Conservation (phyloP, 257 asterid genomes). For the Cinchona pubescens region DNA sequence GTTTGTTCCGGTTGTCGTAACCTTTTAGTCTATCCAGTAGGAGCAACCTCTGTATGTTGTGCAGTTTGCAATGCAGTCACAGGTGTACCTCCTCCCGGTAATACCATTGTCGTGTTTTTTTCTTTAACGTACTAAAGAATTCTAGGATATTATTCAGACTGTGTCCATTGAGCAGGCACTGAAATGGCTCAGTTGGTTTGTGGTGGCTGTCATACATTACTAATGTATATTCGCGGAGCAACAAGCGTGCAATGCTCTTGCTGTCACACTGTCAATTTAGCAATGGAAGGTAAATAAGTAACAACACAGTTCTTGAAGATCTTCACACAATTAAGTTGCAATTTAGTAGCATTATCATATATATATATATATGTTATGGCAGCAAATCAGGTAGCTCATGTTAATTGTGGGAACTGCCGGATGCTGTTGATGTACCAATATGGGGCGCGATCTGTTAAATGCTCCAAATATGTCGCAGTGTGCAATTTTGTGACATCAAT, state of each 20-base stretch:
- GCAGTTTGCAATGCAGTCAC: slow-evolving; percentile 58
- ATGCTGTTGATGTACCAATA: slow-evolving; percentile 52
- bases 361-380: slow-evolving; percentile 13
- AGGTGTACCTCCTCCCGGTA: slow-evolving; percentile 55
- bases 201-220: slow-evolving; percentile 58
- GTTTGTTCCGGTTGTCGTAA: slow-evolving; percentile 59
- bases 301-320: neutral
- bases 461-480: too few relatives aligned
- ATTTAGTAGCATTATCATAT: neutral
- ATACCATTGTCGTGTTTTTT: neutral
- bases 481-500: slow-evolving; percentile 54
- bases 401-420: slow-evolving; percentile 52
- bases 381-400: slow-evolving; percentile 67
- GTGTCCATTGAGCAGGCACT: slow-evolving; percentile 30
- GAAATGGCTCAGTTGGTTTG: slow-evolving; percentile 64
- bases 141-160: neutral
- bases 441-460: slow-evolving; percentile 53
- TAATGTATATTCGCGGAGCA: slow-evolving; percentile 57
- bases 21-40: slow-evolving; percentile 52
- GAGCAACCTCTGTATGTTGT: slow-evolving; percentile 59
- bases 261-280: slow-evolving; percentile 54
- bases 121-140: neutral
- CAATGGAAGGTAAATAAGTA: slow-evolving; percentile 42
- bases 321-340: neutral
- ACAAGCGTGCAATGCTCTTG: slow-evolving; percentile 60